A percentile compares a stretch with the other conserved stretches of the same genome.
phyloP scores from a whole-genome alignment of 192 early-diverging fungal species.

The Jimgerdemannia lactiflua region DNA sequence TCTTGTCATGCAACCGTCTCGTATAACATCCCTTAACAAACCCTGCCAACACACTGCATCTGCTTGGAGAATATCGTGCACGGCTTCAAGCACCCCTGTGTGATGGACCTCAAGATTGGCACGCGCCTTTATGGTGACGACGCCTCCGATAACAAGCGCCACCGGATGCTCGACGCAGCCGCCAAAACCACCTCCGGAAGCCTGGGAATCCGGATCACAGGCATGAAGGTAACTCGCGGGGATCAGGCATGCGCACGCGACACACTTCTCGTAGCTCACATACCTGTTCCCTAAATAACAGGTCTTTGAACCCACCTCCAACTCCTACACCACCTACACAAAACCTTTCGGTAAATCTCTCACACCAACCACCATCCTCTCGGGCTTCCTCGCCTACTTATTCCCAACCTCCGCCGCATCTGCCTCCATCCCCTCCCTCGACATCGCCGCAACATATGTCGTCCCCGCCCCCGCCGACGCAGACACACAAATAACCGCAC shows the following conservation, averaged over 20 bases:
- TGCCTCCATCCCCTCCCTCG: background rate
- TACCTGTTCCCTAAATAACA: conserved; percentile 10
- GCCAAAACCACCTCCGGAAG: conserved; percentile 69
- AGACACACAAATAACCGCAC: background rate
- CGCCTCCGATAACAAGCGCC: conserved; percentile 67
- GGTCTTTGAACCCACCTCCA: conserved; percentile 47
- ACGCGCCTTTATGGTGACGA: conserved; percentile 70
- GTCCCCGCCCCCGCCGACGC: background rate
- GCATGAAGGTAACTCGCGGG: conserved; percentile 54
- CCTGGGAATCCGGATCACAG: conserved; percentile 52
- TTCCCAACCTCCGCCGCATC: conserved; percentile 8
- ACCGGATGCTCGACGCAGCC: conserved; percentile 63
- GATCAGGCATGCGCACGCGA: background rate
- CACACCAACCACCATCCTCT: conserved; percentile 46
- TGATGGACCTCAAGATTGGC: conserved; percentile 90
- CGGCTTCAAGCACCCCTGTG: conserved; percentile 69
- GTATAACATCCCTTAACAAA: no score
- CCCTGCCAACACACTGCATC: conserved; percentile 34
- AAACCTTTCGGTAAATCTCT: conserved; percentile 53
- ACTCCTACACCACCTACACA: conserved; percentile 37
- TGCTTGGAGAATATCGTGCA: conserved; percentile 77
- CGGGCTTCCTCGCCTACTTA: conserved; percentile 68
- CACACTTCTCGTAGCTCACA: background rate
- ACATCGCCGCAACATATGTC: background rate
- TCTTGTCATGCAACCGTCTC: no score